These are phyloP conservation scores for Coelastrella sp. DNA, from an alignment of 139 green algal genomes.

Conservation along the genomic window DNA sequence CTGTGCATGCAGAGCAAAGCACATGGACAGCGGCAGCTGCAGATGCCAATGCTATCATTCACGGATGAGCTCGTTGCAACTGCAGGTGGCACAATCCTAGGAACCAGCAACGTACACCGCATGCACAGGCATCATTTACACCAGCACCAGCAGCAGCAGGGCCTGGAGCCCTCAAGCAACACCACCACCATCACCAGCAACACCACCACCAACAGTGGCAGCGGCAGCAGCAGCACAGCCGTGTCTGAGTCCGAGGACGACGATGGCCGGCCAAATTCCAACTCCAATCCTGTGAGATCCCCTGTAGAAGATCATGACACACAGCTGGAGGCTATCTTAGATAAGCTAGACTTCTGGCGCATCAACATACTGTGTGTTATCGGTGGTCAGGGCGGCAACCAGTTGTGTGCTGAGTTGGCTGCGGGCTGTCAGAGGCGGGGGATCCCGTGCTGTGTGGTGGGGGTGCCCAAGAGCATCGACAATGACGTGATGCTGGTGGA, in stretches of 20 bases:
- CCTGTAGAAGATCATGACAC: neutral
- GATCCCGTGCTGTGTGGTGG: conserved; percentile 81
- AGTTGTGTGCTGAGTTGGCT: conserved; percentile 58
- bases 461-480: conserved; percentile 90
- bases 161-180: too few relatives aligned
- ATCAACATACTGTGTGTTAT: conserved; percentile 94
- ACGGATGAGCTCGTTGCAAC: neutral
- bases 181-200: conserved; percentile 52
- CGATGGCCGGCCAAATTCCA: neutral
- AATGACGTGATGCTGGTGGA: conserved; percentile 91
- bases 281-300: too few relatives aligned
- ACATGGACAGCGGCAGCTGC: too few relatives aligned
- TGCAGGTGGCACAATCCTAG: conserved; percentile 85
- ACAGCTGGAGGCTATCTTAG: conserved; percentile 43
- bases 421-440: conserved; percentile 67
- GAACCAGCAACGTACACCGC: conserved; percentile 75
- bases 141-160: neutral
- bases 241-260: neutral
- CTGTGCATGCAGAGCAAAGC: too few relatives aligned
- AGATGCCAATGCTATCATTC: too few relatives aligned
- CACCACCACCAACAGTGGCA: conserved; percentile 23
- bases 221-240: neutral
- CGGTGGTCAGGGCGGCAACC: conserved; percentile 69
- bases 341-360: conserved; percentile 55
- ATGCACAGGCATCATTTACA: neutral